These are phyloP conservation scores for Lagenidium sp. DNA, from an alignment of 352 stramenopile species.

Conservation along the genomic window DNA sequence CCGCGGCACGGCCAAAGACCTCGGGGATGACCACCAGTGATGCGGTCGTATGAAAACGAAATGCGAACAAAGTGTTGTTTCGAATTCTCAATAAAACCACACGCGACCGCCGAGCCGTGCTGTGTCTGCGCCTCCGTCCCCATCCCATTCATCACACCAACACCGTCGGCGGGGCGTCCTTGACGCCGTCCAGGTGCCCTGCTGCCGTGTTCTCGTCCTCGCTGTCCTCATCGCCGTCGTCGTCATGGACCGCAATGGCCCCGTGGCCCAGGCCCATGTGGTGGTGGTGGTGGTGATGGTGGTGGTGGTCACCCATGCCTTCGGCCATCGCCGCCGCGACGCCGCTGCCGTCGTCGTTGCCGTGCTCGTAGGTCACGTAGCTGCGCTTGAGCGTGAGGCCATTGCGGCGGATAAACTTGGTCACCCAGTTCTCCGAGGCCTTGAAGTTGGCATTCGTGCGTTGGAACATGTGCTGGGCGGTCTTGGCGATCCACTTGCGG, in stretches of 20 bases:
- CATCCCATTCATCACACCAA: too few species aligned
- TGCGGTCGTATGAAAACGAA: not conserved
- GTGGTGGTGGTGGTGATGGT: too few species aligned
- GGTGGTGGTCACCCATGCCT: constrained; percentile 1
- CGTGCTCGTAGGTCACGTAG: constrained; percentile 63
- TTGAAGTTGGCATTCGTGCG: constrained; percentile 62
- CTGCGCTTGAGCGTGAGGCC: constrained; percentile 68
- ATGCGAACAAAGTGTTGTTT: not conserved
- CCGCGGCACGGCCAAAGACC: constrained; percentile 7
- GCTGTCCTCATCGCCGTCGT: constrained; percentile 13
- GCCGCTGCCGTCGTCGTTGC: not conserved
- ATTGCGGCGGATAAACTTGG: constrained; percentile 77
- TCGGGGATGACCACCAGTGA: not conserved
- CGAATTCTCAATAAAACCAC: too few species aligned
- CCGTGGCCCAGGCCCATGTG: constrained; percentile 5
- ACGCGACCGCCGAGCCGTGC: too few species aligned
- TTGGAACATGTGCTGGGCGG: constrained; percentile 80
- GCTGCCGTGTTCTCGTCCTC: constrained; percentile 5
- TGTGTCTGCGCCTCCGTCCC: too few species aligned
- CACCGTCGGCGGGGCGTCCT: too few species aligned
- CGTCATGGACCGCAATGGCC: constrained; percentile 11
- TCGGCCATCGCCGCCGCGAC: not conserved
- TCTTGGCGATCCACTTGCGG: constrained; percentile 79
- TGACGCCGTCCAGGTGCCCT: constrained; percentile 1
- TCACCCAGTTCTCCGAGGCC: constrained; percentile 76